Conservation (phyloP, 2,329 filamentous ascomycete genomes). For the Aspergillus intermedius region DNA sequence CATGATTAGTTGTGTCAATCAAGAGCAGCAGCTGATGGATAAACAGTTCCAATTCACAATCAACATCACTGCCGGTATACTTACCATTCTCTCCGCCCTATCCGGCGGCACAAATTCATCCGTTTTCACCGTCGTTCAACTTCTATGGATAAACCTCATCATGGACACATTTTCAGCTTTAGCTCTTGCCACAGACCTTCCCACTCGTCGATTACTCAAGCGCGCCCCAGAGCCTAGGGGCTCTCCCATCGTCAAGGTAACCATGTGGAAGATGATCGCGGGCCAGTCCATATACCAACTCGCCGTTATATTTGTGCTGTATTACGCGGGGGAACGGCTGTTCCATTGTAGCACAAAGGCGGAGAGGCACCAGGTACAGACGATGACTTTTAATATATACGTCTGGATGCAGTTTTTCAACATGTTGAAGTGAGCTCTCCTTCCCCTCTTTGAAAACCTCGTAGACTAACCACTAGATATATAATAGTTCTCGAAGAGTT, state of each 20-base stretch:
- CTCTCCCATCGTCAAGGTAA: conserved; percentile 39
- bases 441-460: too few relatives aligned
- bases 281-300: conserved; percentile 39
- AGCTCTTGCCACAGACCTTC: conserved; percentile 58
- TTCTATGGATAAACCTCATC: conserved; percentile 64
- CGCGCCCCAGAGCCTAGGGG: conserved; percentile 45
- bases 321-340: conserved; percentile 39
- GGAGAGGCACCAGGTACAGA: conserved; percentile 23
- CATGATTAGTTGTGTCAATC: background rate
- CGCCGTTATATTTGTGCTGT: conserved; percentile 35
- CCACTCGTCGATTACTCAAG: conserved; percentile 51
- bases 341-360: conserved; percentile 20
- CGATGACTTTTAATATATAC: conserved; percentile 40
- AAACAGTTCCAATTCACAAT: conserved; percentile 44
- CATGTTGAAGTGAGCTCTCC: conserved; percentile 33
- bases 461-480: too few relatives aligned
- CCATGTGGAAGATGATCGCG: conserved; percentile 44
- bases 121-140: conserved; percentile 59
- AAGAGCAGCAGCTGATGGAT: background rate
- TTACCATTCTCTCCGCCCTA: conserved; percentile 60
- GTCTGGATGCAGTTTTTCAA: conserved; percentile 47
- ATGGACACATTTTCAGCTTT: conserved; percentile 65
- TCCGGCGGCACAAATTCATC: conserved; percentile 50
- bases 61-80: conserved; percentile 62
- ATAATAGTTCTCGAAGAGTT: conserved; percentile 29